Conservation (phyloP, 768 basidiomycete genomes). For the Glaciozyma antarctica region DNA sequence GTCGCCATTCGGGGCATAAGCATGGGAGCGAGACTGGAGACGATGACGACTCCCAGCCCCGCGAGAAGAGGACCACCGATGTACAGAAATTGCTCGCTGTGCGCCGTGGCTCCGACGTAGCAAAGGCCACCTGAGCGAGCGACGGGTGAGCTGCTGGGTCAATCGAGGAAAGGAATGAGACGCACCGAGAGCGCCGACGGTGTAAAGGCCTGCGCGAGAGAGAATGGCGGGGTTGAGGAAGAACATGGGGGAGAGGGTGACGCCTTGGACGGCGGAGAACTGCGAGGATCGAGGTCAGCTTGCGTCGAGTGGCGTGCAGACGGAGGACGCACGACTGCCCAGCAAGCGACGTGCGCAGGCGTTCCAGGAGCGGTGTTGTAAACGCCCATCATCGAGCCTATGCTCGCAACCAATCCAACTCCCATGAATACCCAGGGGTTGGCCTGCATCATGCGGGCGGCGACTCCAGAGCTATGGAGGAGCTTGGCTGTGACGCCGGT, state of each 20-base stretch:
- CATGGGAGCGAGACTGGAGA: conserved; percentile 79
- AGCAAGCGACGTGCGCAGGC: conserved; percentile 50
- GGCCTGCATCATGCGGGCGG: conserved; percentile 24
- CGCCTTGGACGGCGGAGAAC: conserved; percentile 81
- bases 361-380: conserved; percentile 70
- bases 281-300: conserved; percentile 33
- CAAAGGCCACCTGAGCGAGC: conserved; percentile 59
- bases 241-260: conserved; percentile 77
- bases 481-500: conserved; percentile 60
- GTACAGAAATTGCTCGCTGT: conserved; percentile 74
- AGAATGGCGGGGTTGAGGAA: conserved; percentile 77
- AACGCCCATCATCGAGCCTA: conserved; percentile 76
- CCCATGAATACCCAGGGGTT: conserved; percentile 35
- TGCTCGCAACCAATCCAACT: conserved; percentile 47
- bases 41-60: conserved; percentile 76
- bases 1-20: conserved; percentile 62
- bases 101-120: conserved; percentile 81
- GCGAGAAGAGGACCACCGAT: conserved; percentile 81
- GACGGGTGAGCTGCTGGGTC: conserved; percentile 39
- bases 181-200: conserved; percentile 48
- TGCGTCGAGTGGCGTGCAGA: neutral
- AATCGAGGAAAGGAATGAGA: neutral
- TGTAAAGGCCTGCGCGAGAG: conserved; percentile 78
- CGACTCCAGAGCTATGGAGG: conserved; percentile 21
- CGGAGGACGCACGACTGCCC: conserved; percentile 43